Evolutionary conservation across 139 green algal species (phyloP).

Genomic region (Chlamydomonas sp.): DNA sequence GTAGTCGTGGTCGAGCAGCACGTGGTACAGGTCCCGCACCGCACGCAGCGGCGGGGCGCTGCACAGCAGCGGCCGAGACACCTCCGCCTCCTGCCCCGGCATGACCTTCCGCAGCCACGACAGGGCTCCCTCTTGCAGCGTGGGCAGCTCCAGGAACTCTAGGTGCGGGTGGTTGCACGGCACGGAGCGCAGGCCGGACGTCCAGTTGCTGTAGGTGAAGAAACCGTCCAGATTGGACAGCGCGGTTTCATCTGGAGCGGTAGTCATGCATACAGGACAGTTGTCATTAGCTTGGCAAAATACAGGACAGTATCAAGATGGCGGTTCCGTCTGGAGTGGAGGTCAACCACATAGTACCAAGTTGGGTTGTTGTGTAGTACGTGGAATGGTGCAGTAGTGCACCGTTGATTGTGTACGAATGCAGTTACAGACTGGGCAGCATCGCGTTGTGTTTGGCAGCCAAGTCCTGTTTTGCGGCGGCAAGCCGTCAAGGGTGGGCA

Average conservation of each 20-base stretch:
- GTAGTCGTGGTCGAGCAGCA: slow-evolving; percentile 23
- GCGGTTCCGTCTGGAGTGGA: background rate
- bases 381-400: no score
- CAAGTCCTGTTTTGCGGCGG: no score
- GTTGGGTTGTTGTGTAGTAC: background rate
- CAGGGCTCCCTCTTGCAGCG: background rate
- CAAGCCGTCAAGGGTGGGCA: no score
- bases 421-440: no score
- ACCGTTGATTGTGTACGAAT: no score
- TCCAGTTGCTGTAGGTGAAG: background rate
- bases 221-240: slow-evolving; percentile 47
- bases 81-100: background rate
- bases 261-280: background rate
- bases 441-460: no score
- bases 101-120: background rate
- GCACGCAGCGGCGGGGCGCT: slow-evolving; percentile 4
- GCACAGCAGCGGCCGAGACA: slow-evolving; percentile 5
- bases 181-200: background rate
- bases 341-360: background rate
- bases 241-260: slow-evolving; percentile 36
- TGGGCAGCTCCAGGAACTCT: background rate
- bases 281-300: background rate
- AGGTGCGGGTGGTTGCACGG: background rate
- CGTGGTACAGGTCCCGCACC: slow-evolving; percentile 29
- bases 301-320: background rate